These are phyloP conservation scores for Blepharisma japonicum DNA, from an alignment of 73 alveolate species.

Conservation along the genomic window DNA sequence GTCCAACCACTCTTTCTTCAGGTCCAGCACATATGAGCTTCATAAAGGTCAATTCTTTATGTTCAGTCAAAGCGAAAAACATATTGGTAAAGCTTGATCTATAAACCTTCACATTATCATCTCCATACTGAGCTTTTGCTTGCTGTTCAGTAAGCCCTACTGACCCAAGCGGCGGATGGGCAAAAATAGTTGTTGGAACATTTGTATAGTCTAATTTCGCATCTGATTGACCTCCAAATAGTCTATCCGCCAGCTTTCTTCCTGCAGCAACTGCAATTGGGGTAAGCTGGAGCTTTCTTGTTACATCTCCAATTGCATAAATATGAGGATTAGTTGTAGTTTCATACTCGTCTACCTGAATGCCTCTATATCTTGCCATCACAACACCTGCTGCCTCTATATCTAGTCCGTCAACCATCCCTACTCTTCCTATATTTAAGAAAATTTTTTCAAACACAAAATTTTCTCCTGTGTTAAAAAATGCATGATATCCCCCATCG, in stretches of 20 bases:
- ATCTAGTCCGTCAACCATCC: slow-evolving; percentile 51
- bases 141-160: slow-evolving; percentile 69
- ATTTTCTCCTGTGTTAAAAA: slow-evolving; percentile 39
- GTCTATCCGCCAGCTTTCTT: slow-evolving; percentile 78
- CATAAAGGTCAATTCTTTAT: slow-evolving; percentile 56
- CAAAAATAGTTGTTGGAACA: slow-evolving; percentile 81
- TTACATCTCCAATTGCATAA: slow-evolving; percentile 92
- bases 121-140: slow-evolving; percentile 68
- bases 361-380: neutral
- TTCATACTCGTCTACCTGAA: slow-evolving; percentile 74
- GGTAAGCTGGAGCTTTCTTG: slow-evolving; percentile 75
- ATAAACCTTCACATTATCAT: slow-evolving; percentile 57
- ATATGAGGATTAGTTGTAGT: slow-evolving; percentile 76
- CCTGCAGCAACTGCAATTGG: slow-evolving; percentile 98
- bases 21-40: slow-evolving; percentile 61
- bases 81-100: slow-evolving; percentile 64
- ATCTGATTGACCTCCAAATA: slow-evolving; percentile 65
- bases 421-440: slow-evolving; percentile 81
- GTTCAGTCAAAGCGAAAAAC: slow-evolving; percentile 71
- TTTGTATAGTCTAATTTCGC: slow-evolving; percentile 59
- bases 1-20: slow-evolving; percentile 88
- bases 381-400: slow-evolving; percentile 16
- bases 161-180: slow-evolving; percentile 83
- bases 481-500: neutral
- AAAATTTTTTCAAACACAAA: slow-evolving; percentile 61